Percentiles rank a stretch among this genome's conserved stretches.
Evolutionary conservation across 495 filamentous ascomycete species (phyloP).

Genomic region (Niebla homalea): DNA sequence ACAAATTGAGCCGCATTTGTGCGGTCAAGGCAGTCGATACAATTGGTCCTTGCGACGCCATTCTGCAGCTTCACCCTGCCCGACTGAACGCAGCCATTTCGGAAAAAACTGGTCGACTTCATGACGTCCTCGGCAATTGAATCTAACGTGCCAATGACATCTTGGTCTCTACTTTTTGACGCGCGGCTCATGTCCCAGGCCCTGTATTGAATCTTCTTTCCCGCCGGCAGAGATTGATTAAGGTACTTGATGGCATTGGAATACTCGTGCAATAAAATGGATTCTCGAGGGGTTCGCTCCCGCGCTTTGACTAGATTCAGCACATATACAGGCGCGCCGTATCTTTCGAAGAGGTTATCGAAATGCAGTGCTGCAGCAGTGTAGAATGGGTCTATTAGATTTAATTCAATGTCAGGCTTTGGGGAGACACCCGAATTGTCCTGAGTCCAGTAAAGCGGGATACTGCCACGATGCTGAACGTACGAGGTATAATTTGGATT

Average conservation of each 20-base stretch:
- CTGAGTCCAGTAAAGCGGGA: slow-evolving; percentile 94
- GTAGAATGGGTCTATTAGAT: slow-evolving; percentile 91
- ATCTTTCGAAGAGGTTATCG: slow-evolving; percentile 87
- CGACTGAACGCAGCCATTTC: slow-evolving; percentile 61
- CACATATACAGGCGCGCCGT: slow-evolving; percentile 81
- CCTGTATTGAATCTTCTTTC: slow-evolving; percentile 78
- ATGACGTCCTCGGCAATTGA: slow-evolving; percentile 77
- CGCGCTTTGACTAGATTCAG: slow-evolving; percentile 88
- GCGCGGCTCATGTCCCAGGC: slow-evolving; percentile 98
- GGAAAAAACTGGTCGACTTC: slow-evolving; percentile 80
- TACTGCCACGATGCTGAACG: slow-evolving; percentile 92
- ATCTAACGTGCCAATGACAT: slow-evolving; percentile 88
- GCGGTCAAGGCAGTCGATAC: slow-evolving; percentile 91
- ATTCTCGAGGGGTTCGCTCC: slow-evolving; percentile 84
- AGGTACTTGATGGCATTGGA: slow-evolving; percentile 81
- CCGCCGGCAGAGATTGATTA: slow-evolving; percentile 79
- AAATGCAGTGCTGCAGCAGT: slow-evolving; percentile 93
- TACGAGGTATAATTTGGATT: slow-evolving; percentile 92
- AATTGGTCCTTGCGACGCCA: slow-evolving; percentile 88
- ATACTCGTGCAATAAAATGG: slow-evolving; percentile 78
- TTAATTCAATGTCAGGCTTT: slow-evolving; percentile 89
- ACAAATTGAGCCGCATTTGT: slow-evolving; percentile 98
- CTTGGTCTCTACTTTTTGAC: slow-evolving; percentile 85
- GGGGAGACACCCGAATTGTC: slow-evolving; percentile 91
- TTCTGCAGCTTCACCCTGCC: slow-evolving; percentile 65